A percentile compares a stretch with the other conserved stretches of the same genome.
Evolutionary conservation across 2,329 filamentous ascomycete species (phyloP).

Genomic region (Xylaria sp.): DNA sequence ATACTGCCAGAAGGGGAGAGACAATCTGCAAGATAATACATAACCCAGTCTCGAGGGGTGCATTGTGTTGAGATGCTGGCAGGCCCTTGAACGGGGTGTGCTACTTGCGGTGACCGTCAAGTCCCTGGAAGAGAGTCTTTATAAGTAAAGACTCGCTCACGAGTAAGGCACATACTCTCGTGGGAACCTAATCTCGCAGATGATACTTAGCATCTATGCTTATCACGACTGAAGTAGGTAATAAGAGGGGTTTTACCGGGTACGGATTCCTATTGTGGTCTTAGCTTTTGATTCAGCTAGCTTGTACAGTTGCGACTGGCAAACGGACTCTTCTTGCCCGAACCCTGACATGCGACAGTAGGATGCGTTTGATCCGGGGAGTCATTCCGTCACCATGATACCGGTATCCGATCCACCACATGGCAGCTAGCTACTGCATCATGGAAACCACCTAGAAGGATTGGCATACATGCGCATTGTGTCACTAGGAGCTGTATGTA

Average conservation of each 20-base stretch:
- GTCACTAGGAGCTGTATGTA: not conserved
- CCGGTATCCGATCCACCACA: slow-evolving; percentile 10
- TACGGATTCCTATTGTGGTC: not conserved
- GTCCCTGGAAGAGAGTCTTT: not conserved
- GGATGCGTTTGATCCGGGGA: not conserved
- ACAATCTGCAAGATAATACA: not conserved
- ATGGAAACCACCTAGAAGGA: slow-evolving; percentile 1
- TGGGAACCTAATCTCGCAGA: not conserved
- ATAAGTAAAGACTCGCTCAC: not conserved
- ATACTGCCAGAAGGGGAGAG: not conserved
- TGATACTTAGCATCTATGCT: not conserved
- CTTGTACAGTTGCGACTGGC: not conserved
- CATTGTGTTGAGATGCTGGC: not conserved
- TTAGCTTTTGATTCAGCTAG: slow-evolving; percentile 19
- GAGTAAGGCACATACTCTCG: not conserved
- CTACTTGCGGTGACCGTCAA: not conserved
- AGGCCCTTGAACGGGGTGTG: not conserved
- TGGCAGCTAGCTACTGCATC: slow-evolving; percentile 2
- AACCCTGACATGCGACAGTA: not conserved
- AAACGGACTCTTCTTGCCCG: not conserved
- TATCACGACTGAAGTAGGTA: not conserved
- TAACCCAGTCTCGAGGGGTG: not conserved
- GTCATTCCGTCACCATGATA: slow-evolving; percentile 6
- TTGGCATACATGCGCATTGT: not conserved
- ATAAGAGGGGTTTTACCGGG: not conserved